Conservation (phyloP, 1,139 yeast species). For the Candida glucosophila region DNA sequence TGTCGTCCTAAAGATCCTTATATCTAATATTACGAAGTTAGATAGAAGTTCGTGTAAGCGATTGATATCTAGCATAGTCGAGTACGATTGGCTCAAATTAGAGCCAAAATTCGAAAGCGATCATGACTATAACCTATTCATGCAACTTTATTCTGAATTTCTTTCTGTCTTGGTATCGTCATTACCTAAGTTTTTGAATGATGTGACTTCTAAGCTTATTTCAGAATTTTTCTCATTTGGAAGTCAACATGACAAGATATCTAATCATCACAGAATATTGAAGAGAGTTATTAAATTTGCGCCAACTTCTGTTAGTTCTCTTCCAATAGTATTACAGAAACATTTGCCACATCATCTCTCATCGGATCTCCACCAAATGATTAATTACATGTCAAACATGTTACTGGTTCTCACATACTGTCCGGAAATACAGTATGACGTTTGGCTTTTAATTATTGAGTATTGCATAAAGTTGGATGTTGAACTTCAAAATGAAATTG, state of each 20-base stretch:
- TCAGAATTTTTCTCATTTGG: constrained; percentile 39
- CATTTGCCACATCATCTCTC: constrained; percentile 74
- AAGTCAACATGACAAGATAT: constrained; percentile 4
- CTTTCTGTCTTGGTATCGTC: constrained; percentile 74
- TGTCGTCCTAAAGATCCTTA: constrained; percentile 25
- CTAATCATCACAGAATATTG: constrained; percentile 60
- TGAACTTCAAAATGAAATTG: constrained; percentile 84
- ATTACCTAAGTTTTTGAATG: constrained; percentile 82
- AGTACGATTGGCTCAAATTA: constrained; percentile 50
- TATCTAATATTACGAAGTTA: constrained; percentile 28
- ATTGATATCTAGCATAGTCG: constrained; percentile 26
- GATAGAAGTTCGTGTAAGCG: constrained; percentile 27
- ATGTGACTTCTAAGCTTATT: constrained; percentile 62
- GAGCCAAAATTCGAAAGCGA: constrained; percentile 7
- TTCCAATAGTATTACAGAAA: constrained; percentile 50
- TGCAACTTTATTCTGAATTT: constrained; percentile 55
- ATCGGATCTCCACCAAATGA: constrained; percentile 43
- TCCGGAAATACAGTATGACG: constrained; percentile 59
- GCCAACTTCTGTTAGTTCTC: constrained; percentile 69
- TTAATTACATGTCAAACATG: constrained; percentile 60
- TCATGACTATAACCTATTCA: constrained; percentile 25
- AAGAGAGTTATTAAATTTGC: constrained; percentile 56
- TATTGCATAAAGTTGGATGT: constrained; percentile 82
- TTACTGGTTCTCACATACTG: constrained; percentile 57
- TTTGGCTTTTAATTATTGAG: constrained; percentile 79